These are phyloP conservation scores for Marvania coccoides DNA, from an alignment of 139 green algal genomes.

Conservation along the genomic window DNA sequence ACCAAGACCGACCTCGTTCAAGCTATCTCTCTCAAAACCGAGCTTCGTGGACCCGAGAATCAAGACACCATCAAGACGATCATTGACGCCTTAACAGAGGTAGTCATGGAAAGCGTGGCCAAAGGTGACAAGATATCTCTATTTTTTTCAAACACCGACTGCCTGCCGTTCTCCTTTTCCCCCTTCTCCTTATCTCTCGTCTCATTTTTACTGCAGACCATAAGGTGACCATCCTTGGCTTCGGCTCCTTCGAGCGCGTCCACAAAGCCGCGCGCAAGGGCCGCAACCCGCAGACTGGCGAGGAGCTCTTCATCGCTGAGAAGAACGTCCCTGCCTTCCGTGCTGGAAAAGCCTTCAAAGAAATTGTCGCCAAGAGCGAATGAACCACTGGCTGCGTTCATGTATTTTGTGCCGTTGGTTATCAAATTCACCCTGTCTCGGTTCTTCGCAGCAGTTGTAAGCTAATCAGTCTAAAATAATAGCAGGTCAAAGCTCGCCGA, in stretches of 20 bases:
- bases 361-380: not conserved
- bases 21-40: too few species aligned
- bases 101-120: not conserved
- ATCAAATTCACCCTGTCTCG: not conserved
- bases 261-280: slow-evolving; percentile 25
- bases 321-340: slow-evolving; percentile 23
- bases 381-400: slow-evolving; percentile 1
- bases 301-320: slow-evolving; percentile 25
- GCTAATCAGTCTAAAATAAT: too few species aligned
- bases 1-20: too few species aligned
- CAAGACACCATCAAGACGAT: too few species aligned
- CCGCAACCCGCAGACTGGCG: slow-evolving; percentile 37
- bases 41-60: too few species aligned
- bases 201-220: slow-evolving; percentile 12
- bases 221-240: slow-evolving; percentile 31
- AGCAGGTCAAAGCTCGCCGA: too few species aligned
- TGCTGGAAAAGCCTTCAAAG: slow-evolving; percentile 39
- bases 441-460: too few species aligned
- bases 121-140: not conserved
- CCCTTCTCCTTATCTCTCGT: not conserved
- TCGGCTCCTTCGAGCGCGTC: slow-evolving; percentile 31
- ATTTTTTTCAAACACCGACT: not conserved
- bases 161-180: not conserved
- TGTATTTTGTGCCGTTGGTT: not conserved
- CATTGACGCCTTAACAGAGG: too few species aligned